phyloP scores from a whole-genome alignment of 192 early-diverging fungal species.

The Obelidium mucronatum region DNA sequence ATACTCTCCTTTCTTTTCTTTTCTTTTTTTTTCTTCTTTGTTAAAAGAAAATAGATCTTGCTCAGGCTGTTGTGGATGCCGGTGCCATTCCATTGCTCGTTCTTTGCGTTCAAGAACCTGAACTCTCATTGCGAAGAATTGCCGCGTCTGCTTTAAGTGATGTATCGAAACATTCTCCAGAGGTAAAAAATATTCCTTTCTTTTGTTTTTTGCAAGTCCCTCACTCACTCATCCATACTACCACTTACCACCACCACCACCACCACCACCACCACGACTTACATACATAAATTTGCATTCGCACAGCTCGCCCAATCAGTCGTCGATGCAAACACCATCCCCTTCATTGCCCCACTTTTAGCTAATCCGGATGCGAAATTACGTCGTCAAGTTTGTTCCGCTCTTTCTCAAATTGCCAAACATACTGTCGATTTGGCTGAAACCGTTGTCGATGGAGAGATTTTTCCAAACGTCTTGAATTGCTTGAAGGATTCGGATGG shows the following conservation, averaged over 20 bases:
- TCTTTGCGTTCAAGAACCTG: conserved; percentile 65
- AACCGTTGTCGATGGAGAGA: conserved; percentile 64
- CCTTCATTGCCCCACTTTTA: conserved; percentile 57
- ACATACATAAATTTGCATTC: not conserved
- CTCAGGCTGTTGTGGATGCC: conserved; percentile 65
- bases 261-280: not conserved
- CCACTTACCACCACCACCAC: not conserved
- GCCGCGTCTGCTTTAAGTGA: conserved; percentile 65
- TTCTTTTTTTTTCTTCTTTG: too few species aligned
- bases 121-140: conserved; percentile 59
- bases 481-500: conserved; percentile 62
- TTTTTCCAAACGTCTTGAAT: conserved; percentile 60
- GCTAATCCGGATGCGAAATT: conserved; percentile 64
- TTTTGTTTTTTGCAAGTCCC: not conserved
- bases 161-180: conserved; percentile 64
- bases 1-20: not conserved
- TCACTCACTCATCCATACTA: not conserved
- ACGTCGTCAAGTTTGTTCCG: conserved; percentile 60
- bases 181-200: conserved; percentile 53
- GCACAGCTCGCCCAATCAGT: conserved; percentile 63
- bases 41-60: conserved; percentile 58
- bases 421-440: conserved; percentile 67
- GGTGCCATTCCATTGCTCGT: conserved; percentile 63
- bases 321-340: conserved; percentile 62
- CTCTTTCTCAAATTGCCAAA: conserved; percentile 63